A percentile compares a stretch with the other conserved stretches of the same genome.
These are phyloP conservation scores for Paramyrothecium sp. DNA, from an alignment of 2,329 filamentous ascomycete genomes.

Conservation along the genomic window DNA sequence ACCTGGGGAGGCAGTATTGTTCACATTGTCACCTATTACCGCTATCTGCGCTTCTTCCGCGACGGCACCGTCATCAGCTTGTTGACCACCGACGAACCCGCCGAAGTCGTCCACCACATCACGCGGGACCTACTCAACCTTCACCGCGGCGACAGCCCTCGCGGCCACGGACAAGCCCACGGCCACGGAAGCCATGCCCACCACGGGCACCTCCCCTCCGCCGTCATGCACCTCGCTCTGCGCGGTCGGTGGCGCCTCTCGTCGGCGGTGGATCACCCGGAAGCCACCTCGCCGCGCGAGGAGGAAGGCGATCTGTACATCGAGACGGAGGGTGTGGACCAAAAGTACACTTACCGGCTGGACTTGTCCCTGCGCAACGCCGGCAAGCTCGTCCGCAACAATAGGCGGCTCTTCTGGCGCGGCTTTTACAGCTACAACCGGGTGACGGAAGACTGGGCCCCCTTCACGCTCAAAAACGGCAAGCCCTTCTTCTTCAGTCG, in stretches of 20 bases:
- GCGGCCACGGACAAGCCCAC: neutral
- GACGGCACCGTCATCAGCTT: slow-evolving; percentile 83
- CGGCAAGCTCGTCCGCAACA: slow-evolving; percentile 68
- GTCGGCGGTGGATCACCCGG: slow-evolving; percentile 28
- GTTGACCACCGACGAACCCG: slow-evolving; percentile 76
- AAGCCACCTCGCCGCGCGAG: slow-evolving; percentile 22
- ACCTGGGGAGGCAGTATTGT: slow-evolving; percentile 76
- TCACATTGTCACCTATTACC: slow-evolving; percentile 96
- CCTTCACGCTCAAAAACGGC: slow-evolving; percentile 67
- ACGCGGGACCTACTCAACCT: slow-evolving; percentile 65
- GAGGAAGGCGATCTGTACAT: slow-evolving; percentile 70
- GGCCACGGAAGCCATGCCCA: neutral
- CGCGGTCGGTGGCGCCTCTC: slow-evolving; percentile 54
- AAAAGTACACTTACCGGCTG: slow-evolving; percentile 83
- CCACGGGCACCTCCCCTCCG: slow-evolving; percentile 32
- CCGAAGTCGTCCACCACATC: slow-evolving; percentile 84
- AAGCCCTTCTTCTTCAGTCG: slow-evolving; percentile 68
- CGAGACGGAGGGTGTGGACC: slow-evolving; percentile 79
- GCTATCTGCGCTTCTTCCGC: slow-evolving; percentile 92
- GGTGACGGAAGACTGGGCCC: slow-evolving; percentile 85
- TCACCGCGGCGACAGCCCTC: slow-evolving; percentile 30
- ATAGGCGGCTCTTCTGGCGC: slow-evolving; percentile 77
- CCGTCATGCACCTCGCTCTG: slow-evolving; percentile 67
- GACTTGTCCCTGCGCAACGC: slow-evolving; percentile 69
- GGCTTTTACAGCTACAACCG: slow-evolving; percentile 90